Evolutionary conservation across 2,329 filamentous ascomycete species (phyloP).

Genomic region (Magnaporthiopsis poae): DNA sequence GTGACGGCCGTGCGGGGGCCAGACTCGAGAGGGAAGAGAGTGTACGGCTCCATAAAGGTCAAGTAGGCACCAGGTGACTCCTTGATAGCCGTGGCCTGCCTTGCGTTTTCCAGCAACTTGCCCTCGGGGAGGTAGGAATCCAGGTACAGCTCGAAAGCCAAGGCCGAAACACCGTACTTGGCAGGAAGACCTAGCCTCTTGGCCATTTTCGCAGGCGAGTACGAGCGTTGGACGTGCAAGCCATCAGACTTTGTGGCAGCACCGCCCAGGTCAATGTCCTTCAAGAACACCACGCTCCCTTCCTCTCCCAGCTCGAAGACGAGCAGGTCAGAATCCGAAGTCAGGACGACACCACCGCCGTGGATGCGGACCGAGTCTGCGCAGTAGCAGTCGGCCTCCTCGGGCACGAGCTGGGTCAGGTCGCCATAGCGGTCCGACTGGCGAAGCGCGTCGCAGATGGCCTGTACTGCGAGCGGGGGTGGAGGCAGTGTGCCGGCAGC

Average conservation of each 20-base stretch:
- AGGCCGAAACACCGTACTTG: constrained; percentile 15
- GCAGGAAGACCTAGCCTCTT: constrained; percentile 17
- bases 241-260: not conserved
- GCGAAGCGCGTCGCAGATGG: constrained; percentile 62
- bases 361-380: constrained; percentile 50
- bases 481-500: constrained; percentile 20
- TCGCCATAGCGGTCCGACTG: constrained; percentile 29
- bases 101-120: constrained; percentile 17
- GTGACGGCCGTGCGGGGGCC: not conserved
- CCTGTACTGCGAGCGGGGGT: constrained; percentile 65
- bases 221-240: constrained; percentile 15
- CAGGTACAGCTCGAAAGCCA: constrained; percentile 25
- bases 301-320: constrained; percentile 56
- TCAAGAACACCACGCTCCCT: constrained; percentile 59
- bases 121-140: constrained; percentile 17
- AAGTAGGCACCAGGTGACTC: constrained; percentile 16
- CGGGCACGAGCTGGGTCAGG: constrained; percentile 55
- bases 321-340: constrained; percentile 79
- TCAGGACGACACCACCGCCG: constrained; percentile 51
- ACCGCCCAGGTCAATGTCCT: constrained; percentile 43
- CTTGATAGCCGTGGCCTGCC: constrained; percentile 11
- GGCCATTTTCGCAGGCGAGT: constrained; percentile 17
- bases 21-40: constrained; percentile 11
- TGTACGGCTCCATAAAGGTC: constrained; percentile 19
- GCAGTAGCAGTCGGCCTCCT: constrained; percentile 78